Conservation (phyloP, 2,329 filamentous ascomycete species). For the Neocucurbitaria cava region DNA sequence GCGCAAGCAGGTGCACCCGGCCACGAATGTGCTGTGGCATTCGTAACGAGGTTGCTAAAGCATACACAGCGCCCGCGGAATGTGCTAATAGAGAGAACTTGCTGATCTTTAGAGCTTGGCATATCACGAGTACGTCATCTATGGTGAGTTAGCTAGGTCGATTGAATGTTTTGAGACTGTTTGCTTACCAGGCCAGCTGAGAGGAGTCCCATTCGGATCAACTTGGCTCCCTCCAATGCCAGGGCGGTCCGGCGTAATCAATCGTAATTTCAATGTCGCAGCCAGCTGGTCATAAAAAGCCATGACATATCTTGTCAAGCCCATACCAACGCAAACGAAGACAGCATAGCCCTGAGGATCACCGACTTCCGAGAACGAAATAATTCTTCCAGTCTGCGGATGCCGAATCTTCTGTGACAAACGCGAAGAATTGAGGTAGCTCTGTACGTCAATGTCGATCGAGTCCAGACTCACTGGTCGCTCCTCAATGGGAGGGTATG, state of each 20-base stretch:
- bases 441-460: slow-evolving; percentile 84
- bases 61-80: slow-evolving; percentile 97
- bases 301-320: slow-evolving; percentile 91
- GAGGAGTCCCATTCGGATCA: slow-evolving; percentile 82
- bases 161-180: too few relatives aligned
- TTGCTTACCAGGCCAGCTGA: slow-evolving; percentile 87
- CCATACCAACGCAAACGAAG: slow-evolving; percentile 98
- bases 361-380: slow-evolving; percentile 96
- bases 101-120: slow-evolving; percentile 86
- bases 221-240: slow-evolving; percentile 92
- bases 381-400: slow-evolving; percentile 82
- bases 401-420: slow-evolving; percentile 88
- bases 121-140: slow-evolving; percentile 91
- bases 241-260: slow-evolving; percentile 93
- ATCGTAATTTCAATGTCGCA: slow-evolving; percentile 80
- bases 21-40: slow-evolving; percentile 97
- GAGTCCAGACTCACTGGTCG: slow-evolving; percentile 82
- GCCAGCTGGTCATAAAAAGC: slow-evolving; percentile 98
- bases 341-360: slow-evolving; percentile 90
- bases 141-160: slow-evolving; percentile 32
- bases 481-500: slow-evolving; percentile 67
- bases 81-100: slow-evolving; percentile 97
- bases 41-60: slow-evolving; percentile 88
- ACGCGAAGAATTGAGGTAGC: slow-evolving; percentile 81
- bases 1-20: slow-evolving; percentile 90